These are phyloP conservation scores for Talaromyces sp. DNA, from an alignment of 2,329 filamentous ascomycete species.

Conservation along the genomic window DNA sequence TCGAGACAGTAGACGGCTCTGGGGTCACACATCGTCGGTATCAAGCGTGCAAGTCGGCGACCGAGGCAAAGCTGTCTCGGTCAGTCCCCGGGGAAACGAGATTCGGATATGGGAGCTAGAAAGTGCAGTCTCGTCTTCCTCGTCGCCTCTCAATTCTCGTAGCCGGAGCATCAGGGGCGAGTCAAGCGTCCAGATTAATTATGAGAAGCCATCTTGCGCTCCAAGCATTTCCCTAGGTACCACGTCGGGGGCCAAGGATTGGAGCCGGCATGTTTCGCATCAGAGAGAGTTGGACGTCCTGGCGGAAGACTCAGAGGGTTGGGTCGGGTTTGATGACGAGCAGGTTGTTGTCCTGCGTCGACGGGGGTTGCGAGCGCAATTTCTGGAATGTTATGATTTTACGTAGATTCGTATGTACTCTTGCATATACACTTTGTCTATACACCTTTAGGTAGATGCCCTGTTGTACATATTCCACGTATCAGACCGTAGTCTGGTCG, in stretches of 20 bases:
- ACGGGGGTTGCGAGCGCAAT: slow-evolving; percentile 62
- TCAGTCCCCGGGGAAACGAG: slow-evolving; percentile 73
- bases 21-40: slow-evolving; percentile 89
- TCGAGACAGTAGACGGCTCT: slow-evolving; percentile 70
- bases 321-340: slow-evolving; percentile 87
- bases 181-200: slow-evolving; percentile 53
- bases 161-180: slow-evolving; percentile 45
- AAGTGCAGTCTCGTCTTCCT: slow-evolving; percentile 51
- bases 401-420: slow-evolving; percentile 46
- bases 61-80: slow-evolving; percentile 83
- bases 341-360: slow-evolving; percentile 84
- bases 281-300: neutral
- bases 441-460: too few species aligned
- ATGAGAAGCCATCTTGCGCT: slow-evolving; percentile 32
- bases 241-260: slow-evolving; percentile 25
- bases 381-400: slow-evolving; percentile 83
- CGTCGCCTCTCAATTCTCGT: slow-evolving; percentile 35
- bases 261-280: slow-evolving; percentile 24
- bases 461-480: neutral
- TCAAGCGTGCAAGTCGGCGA: slow-evolving; percentile 80
- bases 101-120: slow-evolving; percentile 88
- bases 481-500: neutral
- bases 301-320: slow-evolving; percentile 51
- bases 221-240: slow-evolving; percentile 19
- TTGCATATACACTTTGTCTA: too few species aligned